Conservation (phyloP, 441 rosid genomes). For the Macaranga tanarius region DNA sequence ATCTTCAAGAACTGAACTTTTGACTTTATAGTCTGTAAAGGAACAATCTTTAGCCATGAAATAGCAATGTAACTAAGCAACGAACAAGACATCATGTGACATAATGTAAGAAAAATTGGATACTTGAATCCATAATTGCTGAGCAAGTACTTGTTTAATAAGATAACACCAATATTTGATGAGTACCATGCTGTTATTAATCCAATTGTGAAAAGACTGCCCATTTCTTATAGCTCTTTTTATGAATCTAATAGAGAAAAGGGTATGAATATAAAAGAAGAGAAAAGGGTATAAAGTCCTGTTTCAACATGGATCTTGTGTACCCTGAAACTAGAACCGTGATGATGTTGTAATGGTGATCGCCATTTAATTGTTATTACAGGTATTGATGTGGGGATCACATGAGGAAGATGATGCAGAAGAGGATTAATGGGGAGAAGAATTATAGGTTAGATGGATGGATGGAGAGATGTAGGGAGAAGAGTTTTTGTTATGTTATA, state of each 20-base stretch:
- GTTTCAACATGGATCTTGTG: slow-evolving; percentile 6
- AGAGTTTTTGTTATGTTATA: slow-evolving; percentile 17
- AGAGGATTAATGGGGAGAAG: neutral
- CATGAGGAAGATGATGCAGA: neutral
- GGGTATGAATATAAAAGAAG: neutral
- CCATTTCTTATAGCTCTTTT: slow-evolving; percentile 2
- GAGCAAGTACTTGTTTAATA: slow-evolving; percentile 64
- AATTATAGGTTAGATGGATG: neutral
- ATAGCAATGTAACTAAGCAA: slow-evolving; percentile 52
- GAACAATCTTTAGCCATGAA: slow-evolving; percentile 51
- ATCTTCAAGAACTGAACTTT: slow-evolving; percentile 54
- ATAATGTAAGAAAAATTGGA: slow-evolving; percentile 67
- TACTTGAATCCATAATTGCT: slow-evolving; percentile 70
- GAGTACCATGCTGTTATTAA: slow-evolving; percentile 59
- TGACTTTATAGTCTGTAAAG: slow-evolving; percentile 50
- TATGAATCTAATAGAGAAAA: neutral
- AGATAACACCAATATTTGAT: slow-evolving; percentile 62
- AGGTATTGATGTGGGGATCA: neutral
- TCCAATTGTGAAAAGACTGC: slow-evolving; percentile 46
- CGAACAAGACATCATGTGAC: slow-evolving; percentile 71
- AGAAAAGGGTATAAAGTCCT: neutral
- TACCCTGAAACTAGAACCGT: neutral
- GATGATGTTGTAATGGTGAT: neutral
- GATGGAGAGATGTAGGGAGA: slow-evolving; percentile 25
- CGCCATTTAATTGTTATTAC: too few species aligned